Evolutionary conservation across 2,329 filamentous ascomycete species (phyloP).

Genomic region (Talaromyces amestolkiae): DNA sequence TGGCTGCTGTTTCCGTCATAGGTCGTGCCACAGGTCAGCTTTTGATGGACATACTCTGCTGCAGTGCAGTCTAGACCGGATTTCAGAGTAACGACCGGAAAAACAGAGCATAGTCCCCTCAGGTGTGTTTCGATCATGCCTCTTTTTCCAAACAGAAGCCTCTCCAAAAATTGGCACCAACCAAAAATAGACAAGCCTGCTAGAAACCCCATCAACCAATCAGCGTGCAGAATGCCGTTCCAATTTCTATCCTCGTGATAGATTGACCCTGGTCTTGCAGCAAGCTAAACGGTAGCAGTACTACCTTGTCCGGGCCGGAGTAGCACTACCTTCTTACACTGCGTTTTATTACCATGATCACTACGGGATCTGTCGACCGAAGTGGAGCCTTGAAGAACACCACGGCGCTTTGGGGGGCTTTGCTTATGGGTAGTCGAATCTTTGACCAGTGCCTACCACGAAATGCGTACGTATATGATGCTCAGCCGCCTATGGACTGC

Average conservation of each 20-base stretch:
- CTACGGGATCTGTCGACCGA: background rate
- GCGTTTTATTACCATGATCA: background rate
- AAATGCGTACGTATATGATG: background rate
- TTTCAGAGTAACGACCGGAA: background rate
- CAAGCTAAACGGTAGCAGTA: constrained; percentile 16
- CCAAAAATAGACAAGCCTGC: background rate
- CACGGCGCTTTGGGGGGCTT: constrained; percentile 1
- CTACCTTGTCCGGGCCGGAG: constrained; percentile 11
- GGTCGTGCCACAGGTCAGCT: background rate
- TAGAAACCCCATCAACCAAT: constrained; percentile 9
- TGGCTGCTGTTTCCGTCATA: constrained; percentile 1
- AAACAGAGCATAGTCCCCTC: background rate
- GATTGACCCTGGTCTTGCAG: constrained; percentile 16
- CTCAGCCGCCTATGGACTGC: constrained; percentile 5
- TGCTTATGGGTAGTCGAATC: background rate
- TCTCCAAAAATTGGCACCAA: background rate
- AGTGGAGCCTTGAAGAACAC: constrained; percentile 3
- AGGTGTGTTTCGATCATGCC: background rate
- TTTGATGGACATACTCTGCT: background rate
- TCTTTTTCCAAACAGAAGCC: background rate
- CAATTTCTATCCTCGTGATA: constrained; percentile 18
- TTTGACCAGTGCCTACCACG: background rate
- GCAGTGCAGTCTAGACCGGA: background rate
- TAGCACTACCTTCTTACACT: background rate
- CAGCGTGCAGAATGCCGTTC: constrained; percentile 9